Evolutionary conservation across 2,329 filamentous ascomycete genomes (phyloP).

Genomic region (Chrysoporthe cubensis): DNA sequence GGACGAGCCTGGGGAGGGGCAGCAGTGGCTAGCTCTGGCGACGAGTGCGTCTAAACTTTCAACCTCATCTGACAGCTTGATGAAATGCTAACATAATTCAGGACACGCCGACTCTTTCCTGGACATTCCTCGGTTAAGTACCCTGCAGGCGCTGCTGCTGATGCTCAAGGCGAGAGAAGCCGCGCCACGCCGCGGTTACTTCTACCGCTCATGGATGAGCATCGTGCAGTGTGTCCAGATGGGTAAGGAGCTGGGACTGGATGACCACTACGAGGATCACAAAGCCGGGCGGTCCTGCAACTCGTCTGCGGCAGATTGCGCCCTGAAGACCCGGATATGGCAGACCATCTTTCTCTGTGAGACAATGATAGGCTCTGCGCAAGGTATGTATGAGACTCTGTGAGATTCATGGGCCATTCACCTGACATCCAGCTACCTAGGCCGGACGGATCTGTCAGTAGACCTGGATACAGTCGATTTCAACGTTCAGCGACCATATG

Average conservation of each 20-base stretch:
- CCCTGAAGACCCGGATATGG: constrained; percentile 86
- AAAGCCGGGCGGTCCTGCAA: constrained; percentile 72
- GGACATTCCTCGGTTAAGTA: constrained; percentile 87
- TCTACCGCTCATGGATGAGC: constrained; percentile 96
- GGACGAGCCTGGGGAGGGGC: constrained; percentile 81
- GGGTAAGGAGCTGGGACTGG: constrained; percentile 86
- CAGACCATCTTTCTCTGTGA: constrained; percentile 85
- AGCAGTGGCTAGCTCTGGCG: constrained; percentile 91
- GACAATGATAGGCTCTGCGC: constrained; percentile 89
- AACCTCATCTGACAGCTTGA: neutral
- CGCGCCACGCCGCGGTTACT: constrained; percentile 92
- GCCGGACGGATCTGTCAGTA: constrained; percentile 78
- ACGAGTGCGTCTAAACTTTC: constrained; percentile 62
- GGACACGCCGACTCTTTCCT: constrained; percentile 93
- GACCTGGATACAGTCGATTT: constrained; percentile 78
- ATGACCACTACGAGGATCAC: constrained; percentile 85
- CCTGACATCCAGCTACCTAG: constrained; percentile 44
- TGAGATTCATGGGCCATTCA: neutral
- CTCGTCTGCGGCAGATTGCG: constrained; percentile 72
- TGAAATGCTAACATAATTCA: constrained; percentile 45
- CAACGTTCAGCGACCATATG: constrained; percentile 63
- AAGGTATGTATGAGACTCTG: constrained; percentile 62
- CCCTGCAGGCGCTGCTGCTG: constrained; percentile 85
- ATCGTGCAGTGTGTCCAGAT: constrained; percentile 91
- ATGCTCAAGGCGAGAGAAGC: constrained; percentile 89